Base-by-base conservation (phyloP, 2,329 filamentous ascomycete genomes). In the Sporothrix globosa region DNA sequence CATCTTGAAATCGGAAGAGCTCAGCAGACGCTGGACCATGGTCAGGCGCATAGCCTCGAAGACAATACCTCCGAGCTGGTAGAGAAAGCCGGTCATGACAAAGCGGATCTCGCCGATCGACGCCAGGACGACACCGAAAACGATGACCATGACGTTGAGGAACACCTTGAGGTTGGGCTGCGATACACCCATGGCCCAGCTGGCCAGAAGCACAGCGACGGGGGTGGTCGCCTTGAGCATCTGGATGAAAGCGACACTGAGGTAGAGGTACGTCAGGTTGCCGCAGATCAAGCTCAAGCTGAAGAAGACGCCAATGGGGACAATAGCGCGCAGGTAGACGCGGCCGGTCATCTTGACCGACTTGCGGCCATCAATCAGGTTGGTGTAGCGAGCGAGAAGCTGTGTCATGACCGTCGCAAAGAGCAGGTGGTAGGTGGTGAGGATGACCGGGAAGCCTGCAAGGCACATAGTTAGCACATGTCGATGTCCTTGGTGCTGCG, bases 201-300 rank as follows among this genome's bases (percentile, higher is more conserved):
- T 92, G 53, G 92, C 91, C 75, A 98, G 82, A 52, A 99, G 88
- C 68, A 98, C 94, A 69, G 93, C 94, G 72, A 98, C 94, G 19
- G 96, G 96, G 44, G 92, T 98, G 56, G 93, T 97, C 75, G 96
- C 96, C 91, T 98, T 98, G 81, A 98, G 90, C 95, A 98, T 98
- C 86, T 98, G 95, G 78, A 98, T 98, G 81, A 98, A 98, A 72
- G 95, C 92, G 71, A 98, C 95, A 75, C 91, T 96, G 73, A 98
- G 88, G 82, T 97, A 97, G 69, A 97, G 88, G 80, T 98, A 98
- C 76, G 95, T 93, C 82, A 97, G 83, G 84, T 98, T 98, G 78
- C 94, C 93, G 82, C 93, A 97, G 79, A 98, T 97, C 84, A 98
- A 87, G 82, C 91, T 96, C 84, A 97, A 84, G 79, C 92, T 96